phyloP scores from a whole-genome alignment of 2,329 filamentous ascomycete species.

The Nemania bipapillata region DNA sequence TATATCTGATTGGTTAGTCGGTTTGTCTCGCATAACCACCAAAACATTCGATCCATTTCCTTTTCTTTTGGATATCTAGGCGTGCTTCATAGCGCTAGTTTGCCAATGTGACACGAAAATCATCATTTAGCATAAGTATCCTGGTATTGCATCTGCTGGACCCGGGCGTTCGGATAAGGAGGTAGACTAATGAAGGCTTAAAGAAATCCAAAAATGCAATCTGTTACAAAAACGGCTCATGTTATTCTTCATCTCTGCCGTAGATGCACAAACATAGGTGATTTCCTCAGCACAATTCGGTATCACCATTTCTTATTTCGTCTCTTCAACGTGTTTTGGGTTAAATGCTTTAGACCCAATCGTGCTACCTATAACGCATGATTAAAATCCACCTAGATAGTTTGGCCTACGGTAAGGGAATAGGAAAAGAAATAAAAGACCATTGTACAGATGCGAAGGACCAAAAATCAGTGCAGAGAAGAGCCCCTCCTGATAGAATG shows the following conservation, averaged over 20 bases:
- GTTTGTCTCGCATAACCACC: not conserved
- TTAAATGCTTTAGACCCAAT: too few species aligned
- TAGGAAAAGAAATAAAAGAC: too few species aligned
- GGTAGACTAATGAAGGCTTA: not conserved
- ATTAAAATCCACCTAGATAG: too few species aligned
- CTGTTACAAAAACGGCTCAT: not conserved
- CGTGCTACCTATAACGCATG: too few species aligned
- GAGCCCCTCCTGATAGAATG: too few species aligned
- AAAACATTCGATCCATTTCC: not conserved
- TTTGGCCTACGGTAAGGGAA: too few species aligned
- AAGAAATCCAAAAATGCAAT: not conserved
- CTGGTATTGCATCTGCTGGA: conserved; percentile 8
- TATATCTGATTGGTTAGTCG: not conserved
- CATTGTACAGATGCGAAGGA: too few species aligned
- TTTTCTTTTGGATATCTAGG: conserved; percentile 10
- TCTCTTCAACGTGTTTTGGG: too few species aligned
- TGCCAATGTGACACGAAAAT: conserved; percentile 1
- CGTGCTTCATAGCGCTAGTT: not conserved
- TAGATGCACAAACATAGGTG: not conserved
- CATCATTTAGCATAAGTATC: conserved; percentile 3
- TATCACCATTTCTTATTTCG: too few species aligned
- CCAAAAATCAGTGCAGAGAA: too few species aligned
- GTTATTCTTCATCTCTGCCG: not conserved
- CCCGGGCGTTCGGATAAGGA: conserved; percentile 22
- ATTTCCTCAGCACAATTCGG: too few species aligned